Evolutionary conservation across 1,139 yeast species (phyloP), one percentile per base, ranked within the genome.

Genomic region (Diutina scorzettiae): DNA sequence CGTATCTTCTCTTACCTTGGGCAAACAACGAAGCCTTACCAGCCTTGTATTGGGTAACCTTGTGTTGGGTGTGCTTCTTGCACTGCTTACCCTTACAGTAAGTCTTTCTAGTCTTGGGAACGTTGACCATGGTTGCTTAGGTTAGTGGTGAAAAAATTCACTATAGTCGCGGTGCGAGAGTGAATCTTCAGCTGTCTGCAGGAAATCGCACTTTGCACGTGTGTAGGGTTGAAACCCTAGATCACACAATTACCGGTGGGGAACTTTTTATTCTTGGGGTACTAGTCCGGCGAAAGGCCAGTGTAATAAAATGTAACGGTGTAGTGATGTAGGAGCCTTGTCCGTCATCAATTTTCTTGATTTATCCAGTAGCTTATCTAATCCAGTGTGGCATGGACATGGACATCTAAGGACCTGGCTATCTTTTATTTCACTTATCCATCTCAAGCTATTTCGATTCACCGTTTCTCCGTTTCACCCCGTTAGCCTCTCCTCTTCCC

Each of bases 1-100:
- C 98, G 78, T 91, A 91, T 80, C 99, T 89, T 81, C 99, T 86
- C 89, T 93, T 93, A 82, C 99, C 99, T 78, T 91, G 97, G 60
- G 97, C 96, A 69, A 80, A 87, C 65, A 89, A 81, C 57, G 97
- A 89, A 69, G 97, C 97, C 80, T 91, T 91, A 77, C 98, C 98
- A 68, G 97, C 96, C 75, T 91, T 91, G 94, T 91, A 93, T 80
- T 91, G 99, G 73, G 98, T 89, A 65, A 91, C 98, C 82, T 91
- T 91, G 95, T 91, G 99, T 76, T 87, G 96, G 66, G 98, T 89
- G 93, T 93, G 99, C 78, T 87, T 87, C 69, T 95, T 86, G 80
- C 99, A 93, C 70, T 79, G 81, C 78, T 84, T 91, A 78, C 96
- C 96, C 78, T 87, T 87, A 80, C 99, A 91, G 91, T 83, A 91